These are phyloP conservation scores for Rutstroemia sp. DNA, from an alignment of 2,329 filamentous ascomycete species.

Conservation along the genomic window DNA sequence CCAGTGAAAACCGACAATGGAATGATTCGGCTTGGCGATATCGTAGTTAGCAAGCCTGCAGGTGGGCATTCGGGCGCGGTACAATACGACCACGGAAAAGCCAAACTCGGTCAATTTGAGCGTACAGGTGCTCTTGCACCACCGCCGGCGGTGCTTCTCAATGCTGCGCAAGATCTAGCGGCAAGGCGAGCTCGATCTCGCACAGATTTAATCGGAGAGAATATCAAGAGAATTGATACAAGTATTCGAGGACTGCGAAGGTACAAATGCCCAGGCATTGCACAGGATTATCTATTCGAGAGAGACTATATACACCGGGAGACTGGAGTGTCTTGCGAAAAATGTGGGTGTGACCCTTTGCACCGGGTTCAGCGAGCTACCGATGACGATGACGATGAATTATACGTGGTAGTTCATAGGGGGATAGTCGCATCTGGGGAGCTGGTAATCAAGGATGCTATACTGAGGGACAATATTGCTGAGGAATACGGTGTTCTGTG, in stretches of 20 bases:
- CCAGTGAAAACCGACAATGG: conserved; percentile 6
- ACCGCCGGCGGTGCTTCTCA: neutral
- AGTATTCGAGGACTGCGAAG: conserved; percentile 1
- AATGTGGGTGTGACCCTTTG: neutral
- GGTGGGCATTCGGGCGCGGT: conserved; percentile 5
- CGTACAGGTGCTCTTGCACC: neutral
- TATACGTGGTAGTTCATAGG: conserved; percentile 35
- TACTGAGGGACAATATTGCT: conserved; percentile 21
- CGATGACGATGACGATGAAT: neutral
- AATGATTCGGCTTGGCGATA: conserved; percentile 7
- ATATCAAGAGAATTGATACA: neutral
- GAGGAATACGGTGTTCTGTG: conserved; percentile 27
- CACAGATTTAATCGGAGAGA: neutral
- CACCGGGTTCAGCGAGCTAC: neutral
- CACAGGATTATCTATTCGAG: neutral
- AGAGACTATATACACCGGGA: neutral
- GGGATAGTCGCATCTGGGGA: conserved; percentile 27
- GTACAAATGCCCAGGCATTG: neutral
- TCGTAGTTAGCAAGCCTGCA: conserved; percentile 8
- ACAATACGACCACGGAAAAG: conserved; percentile 14
- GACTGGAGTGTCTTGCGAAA: neutral
- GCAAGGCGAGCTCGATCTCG: neutral
- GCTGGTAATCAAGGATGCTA: conserved; percentile 27
- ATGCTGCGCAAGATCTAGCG: neutral
- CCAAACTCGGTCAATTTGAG: neutral